Evolutionary conservation across 1,284 basidiomycete species (phyloP), one percentile per base, ranked within the genome.

Genomic region (Crepidotus sp.): DNA sequence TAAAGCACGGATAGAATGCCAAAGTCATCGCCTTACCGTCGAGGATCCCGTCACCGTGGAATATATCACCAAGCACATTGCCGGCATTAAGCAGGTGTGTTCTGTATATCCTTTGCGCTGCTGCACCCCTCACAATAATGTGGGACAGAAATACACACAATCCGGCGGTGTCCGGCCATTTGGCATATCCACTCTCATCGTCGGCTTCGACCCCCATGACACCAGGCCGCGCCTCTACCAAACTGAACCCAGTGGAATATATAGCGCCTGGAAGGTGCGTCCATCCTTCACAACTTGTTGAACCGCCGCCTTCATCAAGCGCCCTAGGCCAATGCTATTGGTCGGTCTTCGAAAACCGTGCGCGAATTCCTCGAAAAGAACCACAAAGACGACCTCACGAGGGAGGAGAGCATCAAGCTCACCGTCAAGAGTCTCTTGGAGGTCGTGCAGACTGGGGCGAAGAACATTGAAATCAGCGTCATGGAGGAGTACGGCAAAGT

Each of bases 291-390:
- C 10, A 21, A 26, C 22, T 13, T 13, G 18, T 29, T 9, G 3
- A 10, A 3, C 15, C 14, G 7, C 10, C 27, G 1, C 4, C 31
- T 32, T 29, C 13, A 32, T 38, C 19, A 25, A 6, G 8, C 27
- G 27, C 17, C 19, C 10, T 46, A 26, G 91, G 96, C 96, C 14
- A 96, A 93, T 61, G 91, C 96, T 5, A 97, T 99, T 57, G 96
- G 96, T 18, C 82, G 96, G 41, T 96, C 93, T 10, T 93, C 90
- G 11, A 98, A 98, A 70, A 98, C 96, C 4, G 96, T 99, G 9
- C 83, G 95, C 44, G 96, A 99, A 62, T 99, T 98, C 66, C 66
- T 99, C 47, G 96, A 98, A 67, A 98, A 98, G 77, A 97, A 98
- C 59, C 90, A 96, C 69, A 90, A 84, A 55, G 93, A 97, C 53